Evolutionary conservation across 148 eudicot species (phyloP).

Genomic region (Beta vulgaris): DNA sequence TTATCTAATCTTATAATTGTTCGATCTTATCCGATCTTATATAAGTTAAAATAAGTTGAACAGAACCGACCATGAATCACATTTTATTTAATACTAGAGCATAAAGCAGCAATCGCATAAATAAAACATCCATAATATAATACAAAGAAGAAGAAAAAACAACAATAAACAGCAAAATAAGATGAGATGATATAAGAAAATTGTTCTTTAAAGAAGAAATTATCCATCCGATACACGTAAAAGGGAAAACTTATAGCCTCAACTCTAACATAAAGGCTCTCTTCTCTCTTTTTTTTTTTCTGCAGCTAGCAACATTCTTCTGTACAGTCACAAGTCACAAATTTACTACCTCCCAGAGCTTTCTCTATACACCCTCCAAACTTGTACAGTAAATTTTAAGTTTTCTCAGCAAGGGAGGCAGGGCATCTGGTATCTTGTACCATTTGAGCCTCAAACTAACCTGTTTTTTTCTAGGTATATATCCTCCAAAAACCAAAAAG

Average conservation of each 20-base stretch:
- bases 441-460: conserved; percentile 43
- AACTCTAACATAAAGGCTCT: conserved; percentile 40
- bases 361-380: conserved; percentile 38
- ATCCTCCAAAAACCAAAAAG: too few relatives aligned
- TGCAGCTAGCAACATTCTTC: conserved; percentile 44
- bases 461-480: conserved; percentile 41
- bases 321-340: conserved; percentile 47
- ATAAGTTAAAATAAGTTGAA: too few relatives aligned
- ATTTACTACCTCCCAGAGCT: conserved; percentile 33
- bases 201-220: conserved; percentile 32
- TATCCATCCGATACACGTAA: conserved; percentile 33
- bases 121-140: too few relatives aligned
- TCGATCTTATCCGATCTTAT: too few relatives aligned
- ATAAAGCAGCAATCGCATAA: too few relatives aligned
- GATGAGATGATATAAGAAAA: conserved; percentile 8
- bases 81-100: too few relatives aligned
- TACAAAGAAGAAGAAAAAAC: not conserved
- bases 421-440: conserved; percentile 38
- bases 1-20: too few relatives aligned
- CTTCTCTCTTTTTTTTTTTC: conserved; percentile 31
- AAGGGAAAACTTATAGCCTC: conserved; percentile 42
- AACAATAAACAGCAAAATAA: not conserved
- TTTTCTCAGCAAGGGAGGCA: conserved; percentile 34
- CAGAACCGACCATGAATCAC: too few relatives aligned
- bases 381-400: conserved; percentile 34